Evolutionary conservation across 1,139 yeast species (phyloP).

Genomic region (Geotrichum histeridarum): DNA sequence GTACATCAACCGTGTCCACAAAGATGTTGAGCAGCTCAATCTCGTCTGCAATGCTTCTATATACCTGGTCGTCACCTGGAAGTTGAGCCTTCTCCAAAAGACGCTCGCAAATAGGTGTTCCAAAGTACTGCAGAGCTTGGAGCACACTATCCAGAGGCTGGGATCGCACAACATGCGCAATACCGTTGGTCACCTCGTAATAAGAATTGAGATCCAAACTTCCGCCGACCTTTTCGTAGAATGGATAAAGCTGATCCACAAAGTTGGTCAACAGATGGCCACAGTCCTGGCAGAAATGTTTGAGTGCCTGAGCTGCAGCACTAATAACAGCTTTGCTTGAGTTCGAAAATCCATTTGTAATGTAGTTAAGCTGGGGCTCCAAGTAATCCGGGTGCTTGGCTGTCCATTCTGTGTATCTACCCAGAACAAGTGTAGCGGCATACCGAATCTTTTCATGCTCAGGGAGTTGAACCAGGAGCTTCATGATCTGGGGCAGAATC

Average conservation of each 20-base stretch:
- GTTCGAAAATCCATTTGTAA: constrained; percentile 66
- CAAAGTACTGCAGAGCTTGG: constrained; percentile 52
- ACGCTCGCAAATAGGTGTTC: constrained; percentile 59
- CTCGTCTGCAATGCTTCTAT: constrained; percentile 60
- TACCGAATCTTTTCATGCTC: constrained; percentile 84
- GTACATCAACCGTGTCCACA: constrained; percentile 48
- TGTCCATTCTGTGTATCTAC: constrained; percentile 95
- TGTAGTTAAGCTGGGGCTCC: constrained; percentile 78
- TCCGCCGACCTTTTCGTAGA: constrained; percentile 60
- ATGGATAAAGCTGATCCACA: constrained; percentile 69
- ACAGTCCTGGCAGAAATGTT: constrained; percentile 94
- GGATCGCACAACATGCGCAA: constrained; percentile 73
- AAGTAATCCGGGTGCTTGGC: constrained; percentile 74
- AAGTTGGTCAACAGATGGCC: constrained; percentile 59
- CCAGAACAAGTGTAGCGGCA: constrained; percentile 87
- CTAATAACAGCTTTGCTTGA: constrained; percentile 53
- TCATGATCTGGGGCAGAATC: constrained; percentile 76
- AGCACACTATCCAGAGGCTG: constrained; percentile 46
- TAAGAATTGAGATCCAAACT: constrained; percentile 62
- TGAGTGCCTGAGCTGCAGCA: constrained; percentile 90
- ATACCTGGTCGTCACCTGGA: constrained; percentile 39
- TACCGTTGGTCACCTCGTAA: constrained; percentile 81
- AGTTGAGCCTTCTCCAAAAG: constrained; percentile 34
- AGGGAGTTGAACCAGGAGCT: constrained; percentile 62
- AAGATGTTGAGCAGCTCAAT: constrained; percentile 72